Conservation (phyloP, 2,329 filamentous ascomycete genomes). For the Fusarium sp. region DNA sequence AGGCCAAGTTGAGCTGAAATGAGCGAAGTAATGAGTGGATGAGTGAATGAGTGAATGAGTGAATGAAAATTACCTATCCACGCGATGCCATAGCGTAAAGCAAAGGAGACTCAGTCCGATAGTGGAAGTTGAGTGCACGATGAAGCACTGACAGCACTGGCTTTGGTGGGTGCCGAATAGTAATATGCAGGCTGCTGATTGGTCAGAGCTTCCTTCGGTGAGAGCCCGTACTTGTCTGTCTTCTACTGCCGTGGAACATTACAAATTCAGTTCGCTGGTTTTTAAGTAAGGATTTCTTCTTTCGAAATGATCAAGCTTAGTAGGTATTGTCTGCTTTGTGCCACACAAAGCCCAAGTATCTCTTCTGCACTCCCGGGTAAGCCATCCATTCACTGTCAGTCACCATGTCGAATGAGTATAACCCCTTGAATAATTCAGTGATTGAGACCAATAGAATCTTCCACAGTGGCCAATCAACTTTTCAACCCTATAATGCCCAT, state of each 20-base stretch:
- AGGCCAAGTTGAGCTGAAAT: neutral
- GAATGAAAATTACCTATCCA: neutral
- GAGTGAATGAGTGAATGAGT: neutral
- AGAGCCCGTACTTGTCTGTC: neutral
- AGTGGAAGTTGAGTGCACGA: neutral
- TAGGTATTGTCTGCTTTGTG: neutral
- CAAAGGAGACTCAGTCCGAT: neutral
- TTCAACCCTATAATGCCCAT: neutral
- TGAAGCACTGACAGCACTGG: conserved; percentile 6
- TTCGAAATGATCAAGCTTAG: neutral
- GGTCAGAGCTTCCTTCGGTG: neutral
- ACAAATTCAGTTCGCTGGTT: neutral
- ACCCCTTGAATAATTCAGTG: neutral
- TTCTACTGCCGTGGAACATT: neutral
- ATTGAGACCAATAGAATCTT: neutral
- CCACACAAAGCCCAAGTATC: neutral
- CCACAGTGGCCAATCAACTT: neutral
- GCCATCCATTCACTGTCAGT: neutral
- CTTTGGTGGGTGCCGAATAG: neutral
- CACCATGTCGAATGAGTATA: neutral
- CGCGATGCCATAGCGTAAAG: neutral
- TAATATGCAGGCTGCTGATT: conserved; percentile 16
- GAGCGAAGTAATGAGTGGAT: neutral
- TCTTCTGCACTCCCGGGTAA: neutral
- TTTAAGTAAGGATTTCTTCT: neutral